A percentile compares a stretch with the other conserved stretches of the same genome.
Evolutionary conservation across 345 rosid species (phyloP).

Genomic region (Anacardium occidentale): DNA sequence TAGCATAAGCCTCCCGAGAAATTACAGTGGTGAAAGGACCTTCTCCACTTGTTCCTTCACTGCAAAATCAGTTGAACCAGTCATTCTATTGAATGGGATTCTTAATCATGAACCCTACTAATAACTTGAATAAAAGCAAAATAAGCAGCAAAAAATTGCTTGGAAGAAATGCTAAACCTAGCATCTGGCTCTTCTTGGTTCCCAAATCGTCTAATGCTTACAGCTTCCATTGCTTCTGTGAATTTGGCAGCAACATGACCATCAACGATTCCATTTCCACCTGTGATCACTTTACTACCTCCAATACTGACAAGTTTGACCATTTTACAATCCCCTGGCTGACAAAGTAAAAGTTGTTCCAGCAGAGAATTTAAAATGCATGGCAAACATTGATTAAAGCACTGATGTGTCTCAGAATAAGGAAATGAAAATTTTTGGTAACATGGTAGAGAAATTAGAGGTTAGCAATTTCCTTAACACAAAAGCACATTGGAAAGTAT

Average conservation of each 20-base stretch:
- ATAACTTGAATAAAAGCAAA: slow-evolving; percentile 13
- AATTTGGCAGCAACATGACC: slow-evolving; percentile 50
- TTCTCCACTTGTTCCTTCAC: slow-evolving; percentile 68
- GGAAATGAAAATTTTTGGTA: not conserved
- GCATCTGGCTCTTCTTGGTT: slow-evolving; percentile 58
- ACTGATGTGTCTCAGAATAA: slow-evolving; percentile 11
- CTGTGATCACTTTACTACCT: slow-evolving; percentile 71
- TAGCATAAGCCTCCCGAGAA: slow-evolving; percentile 70
- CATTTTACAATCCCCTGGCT: slow-evolving; percentile 92
- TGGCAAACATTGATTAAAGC: not conserved
- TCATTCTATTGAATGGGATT: not conserved
- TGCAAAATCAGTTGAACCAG: slow-evolving; percentile 41
- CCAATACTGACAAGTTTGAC: slow-evolving; percentile 81
- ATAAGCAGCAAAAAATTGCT: slow-evolving; percentile 20
- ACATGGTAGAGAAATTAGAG: not conserved
- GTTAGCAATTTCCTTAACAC: slow-evolving; percentile 5
- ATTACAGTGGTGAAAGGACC: slow-evolving; percentile 52
- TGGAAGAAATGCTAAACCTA: slow-evolving; percentile 49
- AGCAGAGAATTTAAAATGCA: slow-evolving; percentile 9
- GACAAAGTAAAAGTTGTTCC: slow-evolving; percentile 31
- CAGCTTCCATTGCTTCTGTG: slow-evolving; percentile 43
- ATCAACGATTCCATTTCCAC: slow-evolving; percentile 80
- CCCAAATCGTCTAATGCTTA: slow-evolving; percentile 42
- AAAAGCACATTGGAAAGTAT: too few species aligned
- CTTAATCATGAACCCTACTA: slow-evolving; percentile 10